These are phyloP conservation scores for Camelina laxa DNA, from an alignment of 345 rosid genomes.

Conservation along the genomic window DNA sequence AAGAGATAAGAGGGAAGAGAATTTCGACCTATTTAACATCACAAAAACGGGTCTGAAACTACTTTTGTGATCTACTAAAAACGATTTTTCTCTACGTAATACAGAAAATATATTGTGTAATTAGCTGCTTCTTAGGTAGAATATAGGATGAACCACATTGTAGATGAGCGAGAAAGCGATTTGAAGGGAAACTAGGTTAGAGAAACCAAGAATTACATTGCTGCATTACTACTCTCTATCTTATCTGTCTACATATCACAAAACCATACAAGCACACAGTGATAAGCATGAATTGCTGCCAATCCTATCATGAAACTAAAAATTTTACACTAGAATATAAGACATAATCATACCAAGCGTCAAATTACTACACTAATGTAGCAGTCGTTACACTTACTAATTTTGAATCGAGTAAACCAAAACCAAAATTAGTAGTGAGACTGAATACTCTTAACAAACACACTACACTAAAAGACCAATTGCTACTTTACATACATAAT, in stretches of 20 bases:
- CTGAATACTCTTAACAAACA: not conserved
- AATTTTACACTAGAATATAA: not conserved
- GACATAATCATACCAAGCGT: not conserved
- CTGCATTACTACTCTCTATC: conserved; percentile 5
- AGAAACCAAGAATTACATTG: not conserved
- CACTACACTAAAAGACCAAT: not conserved
- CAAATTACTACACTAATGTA: conserved; percentile 6
- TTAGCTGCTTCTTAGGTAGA: not conserved
- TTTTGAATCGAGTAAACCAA: conserved; percentile 1
- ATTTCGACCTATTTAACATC: not conserved
- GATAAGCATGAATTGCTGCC: not conserved
- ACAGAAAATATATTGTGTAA: not conserved
- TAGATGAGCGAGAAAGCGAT: not conserved
- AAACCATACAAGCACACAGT: not conserved
- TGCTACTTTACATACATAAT: not conserved
- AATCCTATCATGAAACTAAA: not conserved
- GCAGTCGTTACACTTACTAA: not conserved
- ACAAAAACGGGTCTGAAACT: not conserved
- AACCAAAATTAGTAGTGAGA: conserved; percentile 1
- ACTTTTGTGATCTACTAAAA: not conserved
- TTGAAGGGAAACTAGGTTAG: not conserved
- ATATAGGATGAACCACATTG: not conserved
- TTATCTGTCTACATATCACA: not conserved
- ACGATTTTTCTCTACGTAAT: not conserved
- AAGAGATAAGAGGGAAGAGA: not conserved